Base-by-base conservation (phyloP, 164 flowering plant genomes). In the Stephania cephalantha region DNA sequence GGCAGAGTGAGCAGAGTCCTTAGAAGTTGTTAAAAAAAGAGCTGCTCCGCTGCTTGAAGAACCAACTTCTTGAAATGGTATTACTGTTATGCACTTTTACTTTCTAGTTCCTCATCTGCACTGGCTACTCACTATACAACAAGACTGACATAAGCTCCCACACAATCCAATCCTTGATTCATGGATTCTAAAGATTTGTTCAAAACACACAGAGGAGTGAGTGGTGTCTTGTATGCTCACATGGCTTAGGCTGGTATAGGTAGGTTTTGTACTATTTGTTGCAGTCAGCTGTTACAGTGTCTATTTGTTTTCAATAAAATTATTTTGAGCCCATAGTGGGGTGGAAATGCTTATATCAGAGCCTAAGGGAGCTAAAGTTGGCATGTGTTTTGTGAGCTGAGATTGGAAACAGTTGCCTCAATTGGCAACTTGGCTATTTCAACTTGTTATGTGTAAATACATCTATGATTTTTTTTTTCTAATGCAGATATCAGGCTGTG, bases 211-310 rank as follows among this genome's bases (percentile, higher is more conserved):
- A 5, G 55, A 50, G 55, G 11, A 10, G 55, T 7, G 55, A 25
- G 69, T 67, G 46, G 6, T 69, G 18, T 42, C 35, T 42, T 35
- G 71, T 44, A 42, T 13, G 10, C 50, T 69, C 50, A 69, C 71
- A 69, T 44, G 71, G 71, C 46, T 69, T 69, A 42, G 48, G 20
- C 22, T 44, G 46, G 71, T 42, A 8, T 69, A 18, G 18, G 71
- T 69, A 44, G 71, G 46, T 20, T 42, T 68, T 69, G 71, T 69
- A 69, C 71, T 69, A 22, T 69, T 35, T 69, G 48, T 31, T 69
- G 25, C 71, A 35, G 71, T 44, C 12, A 25, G 70, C 11, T 69
- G 66, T 61, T 61, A 20, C 13, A 53, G 18, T 68, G 70, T 69
- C 71, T 42, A 25, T 42, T 22, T 50, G 45, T 69, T 46, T 35